phyloP scores from a whole-genome alignment of 768 basidiomycete genomes.

The Mycena belliarum region DNA sequence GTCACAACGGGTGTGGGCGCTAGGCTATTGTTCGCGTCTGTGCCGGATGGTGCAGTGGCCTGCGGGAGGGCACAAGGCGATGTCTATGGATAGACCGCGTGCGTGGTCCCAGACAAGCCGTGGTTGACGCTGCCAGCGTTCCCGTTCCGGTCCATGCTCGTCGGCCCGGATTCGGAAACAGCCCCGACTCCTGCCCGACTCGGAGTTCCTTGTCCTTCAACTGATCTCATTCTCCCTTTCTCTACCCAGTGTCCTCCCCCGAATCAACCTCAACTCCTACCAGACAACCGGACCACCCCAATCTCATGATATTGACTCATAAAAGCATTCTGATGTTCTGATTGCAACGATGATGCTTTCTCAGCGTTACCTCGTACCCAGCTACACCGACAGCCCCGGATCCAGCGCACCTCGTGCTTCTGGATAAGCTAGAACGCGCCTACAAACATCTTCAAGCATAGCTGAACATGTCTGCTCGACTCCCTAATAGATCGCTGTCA shows the following conservation, averaged over 20 bases:
- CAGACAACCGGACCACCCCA: neutral
- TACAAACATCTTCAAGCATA: neutral
- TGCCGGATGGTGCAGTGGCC: neutral
- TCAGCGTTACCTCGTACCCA: neutral
- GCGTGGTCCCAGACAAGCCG: neutral
- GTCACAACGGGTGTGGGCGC: constrained; percentile 9
- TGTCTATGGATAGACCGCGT: neutral
- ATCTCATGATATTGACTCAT: neutral
- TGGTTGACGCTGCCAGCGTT: neutral
- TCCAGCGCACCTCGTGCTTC: neutral
- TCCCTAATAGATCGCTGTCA: constrained; percentile 9
- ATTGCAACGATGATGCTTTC: neutral
- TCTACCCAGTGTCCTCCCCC: no score
- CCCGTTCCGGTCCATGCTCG: neutral
- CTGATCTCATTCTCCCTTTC: neutral
- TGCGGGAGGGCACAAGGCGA: no score
- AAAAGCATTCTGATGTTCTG: neutral
- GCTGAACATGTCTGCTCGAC: neutral
- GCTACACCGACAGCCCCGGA: neutral
- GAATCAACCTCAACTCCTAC: no score
- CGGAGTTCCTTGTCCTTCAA: no score
- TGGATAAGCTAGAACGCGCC: neutral
- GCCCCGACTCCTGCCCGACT: no score
- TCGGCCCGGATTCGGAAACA: no score
- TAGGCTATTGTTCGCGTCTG: constrained; percentile 3